Percentiles rank a stretch among this genome's conserved stretches.
Evolutionary conservation across 202 grass and related monocot genomes (phyloP).

Genomic region (Elaeis oleifera): DNA sequence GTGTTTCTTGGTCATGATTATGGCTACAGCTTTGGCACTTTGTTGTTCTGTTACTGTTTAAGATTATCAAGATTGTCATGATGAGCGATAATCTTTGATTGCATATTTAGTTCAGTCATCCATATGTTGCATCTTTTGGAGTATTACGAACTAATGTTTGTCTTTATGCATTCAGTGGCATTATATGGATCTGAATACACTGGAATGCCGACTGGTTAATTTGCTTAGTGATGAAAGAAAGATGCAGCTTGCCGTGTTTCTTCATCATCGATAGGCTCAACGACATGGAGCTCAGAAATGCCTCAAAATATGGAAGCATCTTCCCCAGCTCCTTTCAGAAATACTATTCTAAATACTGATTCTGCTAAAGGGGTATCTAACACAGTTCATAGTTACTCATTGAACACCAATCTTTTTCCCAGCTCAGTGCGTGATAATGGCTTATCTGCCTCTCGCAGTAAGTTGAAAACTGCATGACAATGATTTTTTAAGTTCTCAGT

Average conservation of each 20-base stretch:
- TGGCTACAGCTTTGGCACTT: too few species aligned
- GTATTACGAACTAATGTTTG: too few species aligned
- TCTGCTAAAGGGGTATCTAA: conserved; percentile 5
- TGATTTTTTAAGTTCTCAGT: neutral
- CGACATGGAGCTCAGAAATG: neutral
- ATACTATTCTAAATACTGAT: neutral
- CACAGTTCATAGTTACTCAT: neutral
- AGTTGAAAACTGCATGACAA: neutral
- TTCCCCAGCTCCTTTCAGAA: neutral
- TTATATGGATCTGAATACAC: too few species aligned
- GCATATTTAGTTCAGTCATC: too few species aligned
- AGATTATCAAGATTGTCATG: too few species aligned
- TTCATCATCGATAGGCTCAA: neutral
- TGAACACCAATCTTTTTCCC: neutral
- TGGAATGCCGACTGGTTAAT: too few species aligned
- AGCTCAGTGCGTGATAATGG: neutral
- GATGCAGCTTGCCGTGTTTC: neutral
- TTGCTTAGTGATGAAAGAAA: too few species aligned
- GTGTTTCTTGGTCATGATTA: too few species aligned
- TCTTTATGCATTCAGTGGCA: too few species aligned
- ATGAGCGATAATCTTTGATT: too few species aligned
- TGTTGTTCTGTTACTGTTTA: too few species aligned
- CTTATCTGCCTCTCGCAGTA: conserved; percentile 8
- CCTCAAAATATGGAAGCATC: neutral
- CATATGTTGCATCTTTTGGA: too few species aligned